A percentile compares a stretch with the other conserved stretches of the same genome.
Evolutionary conservation across 192 early-diverging fungal species (phyloP).

Genomic region (Thamnidium elegans): DNA sequence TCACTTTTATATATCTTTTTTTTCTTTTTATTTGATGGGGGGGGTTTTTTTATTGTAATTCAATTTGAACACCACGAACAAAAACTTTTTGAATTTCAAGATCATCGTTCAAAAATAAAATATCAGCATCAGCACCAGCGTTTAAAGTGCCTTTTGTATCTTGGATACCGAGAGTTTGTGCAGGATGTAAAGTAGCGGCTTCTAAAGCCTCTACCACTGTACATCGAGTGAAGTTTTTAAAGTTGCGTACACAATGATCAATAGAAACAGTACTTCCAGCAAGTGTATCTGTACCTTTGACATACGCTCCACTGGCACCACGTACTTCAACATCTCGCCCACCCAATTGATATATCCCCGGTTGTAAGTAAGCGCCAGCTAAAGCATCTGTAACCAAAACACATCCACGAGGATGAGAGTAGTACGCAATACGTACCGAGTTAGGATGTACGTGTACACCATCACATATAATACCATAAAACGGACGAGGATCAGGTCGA

Average conservation of each 20-base stretch:
- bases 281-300: conserved; percentile 75
- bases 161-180: conserved; percentile 68
- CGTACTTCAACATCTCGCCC: conserved; percentile 33
- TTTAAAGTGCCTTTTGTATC: conserved; percentile 70
- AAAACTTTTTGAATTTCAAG: conserved; percentile 64
- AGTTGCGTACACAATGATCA: conserved; percentile 75
- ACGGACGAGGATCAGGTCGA: conserved; percentile 60
- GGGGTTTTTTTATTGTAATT: neutral
- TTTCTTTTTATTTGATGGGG: no score
- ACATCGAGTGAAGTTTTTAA: conserved; percentile 74
- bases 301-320: conserved; percentile 57
- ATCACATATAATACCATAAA: conserved; percentile 83
- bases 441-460: conserved; percentile 83
- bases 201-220: conserved; percentile 76
- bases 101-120: conserved; percentile 69
- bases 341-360: conserved; percentile 66
- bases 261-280: conserved; percentile 71
- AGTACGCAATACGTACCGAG: conserved; percentile 79
- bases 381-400: conserved; percentile 83
- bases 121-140: conserved; percentile 73
- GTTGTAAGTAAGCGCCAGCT: conserved; percentile 68
- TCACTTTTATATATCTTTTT: no score
- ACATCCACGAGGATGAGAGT: conserved; percentile 73
- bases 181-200: conserved; percentile 77
- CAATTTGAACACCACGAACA: conserved; percentile 63